Evolutionary conservation across 2,329 filamentous ascomycete species (phyloP), one percentile per base, ranked within the genome.

Genomic region (Stagonosporopsis vannaccii): DNA sequence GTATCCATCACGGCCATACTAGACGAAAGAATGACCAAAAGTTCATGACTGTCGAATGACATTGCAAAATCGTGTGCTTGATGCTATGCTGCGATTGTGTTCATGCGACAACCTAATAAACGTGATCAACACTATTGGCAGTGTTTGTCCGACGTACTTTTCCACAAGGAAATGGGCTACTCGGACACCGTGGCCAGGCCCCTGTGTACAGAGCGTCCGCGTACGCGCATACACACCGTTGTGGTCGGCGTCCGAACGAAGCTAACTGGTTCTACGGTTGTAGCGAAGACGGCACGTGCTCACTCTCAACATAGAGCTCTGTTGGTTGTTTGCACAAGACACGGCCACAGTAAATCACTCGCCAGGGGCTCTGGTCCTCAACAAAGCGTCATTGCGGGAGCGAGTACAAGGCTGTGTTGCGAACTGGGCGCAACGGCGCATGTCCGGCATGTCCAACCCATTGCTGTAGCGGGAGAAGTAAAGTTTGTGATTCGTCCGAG

Each of bases 21-120:
- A 61, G 61, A 68, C 59, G 67, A 71, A 63, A 60, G 57, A 68
- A 69, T 69, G 67, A 71, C 61, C 61, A 67, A 69, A 70, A 69
- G 62, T 61, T 67, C 54, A 63, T 56, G 56, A 58, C 49, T 39
- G 47, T 51, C 42, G 32, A 48, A 36, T 42, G 28, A 33, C 15
- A 7, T 17, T 30, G 40, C 13, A 17, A 33, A 20, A 8, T 8
- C 13, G 26, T 42, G 30, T n/a, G n/a, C n/a, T 5, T 23, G 22
- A 26, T 26, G 7, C 8, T 22, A 4, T n/a, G 15, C 33, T 20
- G 33, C 9, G 5, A 35, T 35, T 36, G 33, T 36, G 32, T 35
- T 35, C 4, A 35, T 20, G n/a, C n/a, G n/a, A n/a, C n/a, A n/a
- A n/a, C n/a, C n/a, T n/a, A n/a, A n/a, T n/a, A n/a, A n/a, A n/a